Evolutionary conservation across 768 basidiomycete species (phyloP).

Genomic region (Panellus pusillus): DNA sequence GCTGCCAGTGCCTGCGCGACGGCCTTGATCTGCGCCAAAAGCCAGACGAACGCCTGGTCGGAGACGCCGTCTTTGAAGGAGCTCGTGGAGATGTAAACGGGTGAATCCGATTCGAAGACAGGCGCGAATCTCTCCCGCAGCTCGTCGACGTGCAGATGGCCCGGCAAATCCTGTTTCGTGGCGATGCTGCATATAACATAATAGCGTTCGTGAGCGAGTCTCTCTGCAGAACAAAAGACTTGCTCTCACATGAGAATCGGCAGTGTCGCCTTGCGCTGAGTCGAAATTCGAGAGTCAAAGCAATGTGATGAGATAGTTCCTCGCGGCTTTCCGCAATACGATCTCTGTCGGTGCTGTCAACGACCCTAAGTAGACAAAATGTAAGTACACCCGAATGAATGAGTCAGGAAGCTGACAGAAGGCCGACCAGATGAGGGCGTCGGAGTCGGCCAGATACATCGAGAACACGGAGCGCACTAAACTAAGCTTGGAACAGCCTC

Average conservation of each 20-base stretch:
- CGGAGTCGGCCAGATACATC: neutral
- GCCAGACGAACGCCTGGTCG: slow-evolving; percentile 43
- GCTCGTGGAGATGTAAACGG: slow-evolving; percentile 30
- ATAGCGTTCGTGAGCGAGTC: neutral
- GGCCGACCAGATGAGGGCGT: slow-evolving; percentile 33
- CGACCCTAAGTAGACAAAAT: slow-evolving; percentile 36
- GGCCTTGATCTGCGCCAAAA: slow-evolving; percentile 31
- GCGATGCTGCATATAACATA: slow-evolving; percentile 49
- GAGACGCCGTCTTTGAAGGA: slow-evolving; percentile 21
- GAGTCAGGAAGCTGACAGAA: neutral
- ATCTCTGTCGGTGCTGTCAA: slow-evolving; percentile 55
- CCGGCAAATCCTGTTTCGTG: slow-evolving; percentile 63
- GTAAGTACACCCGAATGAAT: neutral
- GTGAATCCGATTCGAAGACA: slow-evolving; percentile 30
- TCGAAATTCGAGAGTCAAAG: slow-evolving; percentile 31
- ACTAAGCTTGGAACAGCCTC: slow-evolving; percentile 49
- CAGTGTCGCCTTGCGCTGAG: slow-evolving; percentile 10
- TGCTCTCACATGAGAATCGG: slow-evolving; percentile 36
- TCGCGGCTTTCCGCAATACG: slow-evolving; percentile 53
- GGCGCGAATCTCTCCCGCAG: slow-evolving; percentile 36
- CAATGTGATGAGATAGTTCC: slow-evolving; percentile 43
- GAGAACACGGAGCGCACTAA: neutral
- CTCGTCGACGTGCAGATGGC: slow-evolving; percentile 48
- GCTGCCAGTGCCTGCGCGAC: slow-evolving; percentile 15
- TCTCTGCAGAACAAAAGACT: neutral